A percentile compares a stretch with the other conserved stretches of the same genome.
phyloP scores from a whole-genome alignment of 2,329 filamentous ascomycete species.

The Diplodia seriata region DNA sequence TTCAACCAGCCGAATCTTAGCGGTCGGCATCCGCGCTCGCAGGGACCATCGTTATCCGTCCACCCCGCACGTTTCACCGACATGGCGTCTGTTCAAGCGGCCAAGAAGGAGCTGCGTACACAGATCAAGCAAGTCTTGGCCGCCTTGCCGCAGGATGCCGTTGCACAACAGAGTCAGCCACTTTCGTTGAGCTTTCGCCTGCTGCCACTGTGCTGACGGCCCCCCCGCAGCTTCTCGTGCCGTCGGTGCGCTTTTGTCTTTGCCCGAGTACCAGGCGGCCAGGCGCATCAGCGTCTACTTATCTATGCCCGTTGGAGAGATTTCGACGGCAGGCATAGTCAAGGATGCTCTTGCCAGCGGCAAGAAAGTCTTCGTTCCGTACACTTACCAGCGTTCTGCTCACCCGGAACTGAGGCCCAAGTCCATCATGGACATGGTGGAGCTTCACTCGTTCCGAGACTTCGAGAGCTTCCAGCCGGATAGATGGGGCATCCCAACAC shows the following conservation, averaged over 20 bases:
- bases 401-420: constrained; percentile 54
- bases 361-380: constrained; percentile 91
- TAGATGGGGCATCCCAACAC: constrained; percentile 93
- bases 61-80: not conserved
- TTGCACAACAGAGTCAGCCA: constrained; percentile 73
- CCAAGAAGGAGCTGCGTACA: constrained; percentile 78
- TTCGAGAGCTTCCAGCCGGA: constrained; percentile 79
- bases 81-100: constrained; percentile 57
- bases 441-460: constrained; percentile 73
- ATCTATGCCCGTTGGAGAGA: constrained; percentile 88
- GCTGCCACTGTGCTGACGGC: constrained; percentile 25
- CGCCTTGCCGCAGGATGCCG: constrained; percentile 65
- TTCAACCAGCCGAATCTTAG: constrained; percentile 5
- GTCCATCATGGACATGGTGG: constrained; percentile 95
- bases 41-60: not conserved
- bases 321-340: constrained; percentile 84
- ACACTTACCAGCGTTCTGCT: constrained; percentile 65
- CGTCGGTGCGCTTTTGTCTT: constrained; percentile 68
- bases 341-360: constrained; percentile 76
- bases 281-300: constrained; percentile 83
- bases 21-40: constrained; percentile 1
- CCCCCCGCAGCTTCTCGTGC: constrained; percentile 65
- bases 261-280: constrained; percentile 78
- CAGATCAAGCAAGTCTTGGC: constrained; percentile 72
- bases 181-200: constrained; percentile 2